Conservation (phyloP, 2,329 filamentous ascomycete species). For the Clonostachys rosea region DNA sequence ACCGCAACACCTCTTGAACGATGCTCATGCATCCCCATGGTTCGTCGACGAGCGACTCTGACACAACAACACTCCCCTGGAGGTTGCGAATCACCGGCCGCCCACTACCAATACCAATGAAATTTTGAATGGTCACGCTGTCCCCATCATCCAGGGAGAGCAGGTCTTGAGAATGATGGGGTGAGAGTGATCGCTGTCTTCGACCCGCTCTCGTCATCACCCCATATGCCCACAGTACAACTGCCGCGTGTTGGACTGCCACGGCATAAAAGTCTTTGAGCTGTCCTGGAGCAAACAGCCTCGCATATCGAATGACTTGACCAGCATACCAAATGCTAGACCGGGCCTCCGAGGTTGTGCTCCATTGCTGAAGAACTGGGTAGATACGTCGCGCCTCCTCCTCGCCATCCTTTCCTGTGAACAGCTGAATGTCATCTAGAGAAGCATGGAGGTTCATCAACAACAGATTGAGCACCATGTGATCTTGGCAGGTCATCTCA, state of each 20-base stretch:
- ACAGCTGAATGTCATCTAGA: constrained; percentile 61
- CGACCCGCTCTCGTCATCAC: constrained; percentile 43
- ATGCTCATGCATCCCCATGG: constrained; percentile 54
- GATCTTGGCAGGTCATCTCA: constrained; percentile 38
- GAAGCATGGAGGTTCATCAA: constrained; percentile 62
- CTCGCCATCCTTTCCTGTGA: constrained; percentile 63
- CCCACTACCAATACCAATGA: constrained; percentile 50
- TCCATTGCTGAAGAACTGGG: constrained; percentile 55
- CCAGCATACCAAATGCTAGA: constrained; percentile 65
- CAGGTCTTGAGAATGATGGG: constrained; percentile 25
- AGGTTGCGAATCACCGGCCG: constrained; percentile 41
- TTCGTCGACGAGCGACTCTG: constrained; percentile 43
- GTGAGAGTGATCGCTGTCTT: constrained; percentile 16
- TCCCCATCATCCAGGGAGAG: constrained; percentile 55
- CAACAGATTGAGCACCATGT: constrained; percentile 46
- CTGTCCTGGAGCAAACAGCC: constrained; percentile 43
- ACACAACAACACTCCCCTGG: constrained; percentile 14
- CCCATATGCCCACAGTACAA: constrained; percentile 67
- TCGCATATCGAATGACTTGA: constrained; percentile 59
- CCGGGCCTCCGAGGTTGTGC: constrained; percentile 46
- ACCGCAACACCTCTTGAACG: constrained; percentile 49
- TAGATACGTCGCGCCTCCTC: constrained; percentile 59
- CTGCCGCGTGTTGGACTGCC: constrained; percentile 62
- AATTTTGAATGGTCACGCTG: constrained; percentile 46
- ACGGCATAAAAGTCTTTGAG: constrained; percentile 65